A percentile compares a stretch with the other conserved stretches of the same genome.
Conservation (phyloP, 2,329 filamentous ascomycete species). For the Tolypocladium guangdongense region DNA sequence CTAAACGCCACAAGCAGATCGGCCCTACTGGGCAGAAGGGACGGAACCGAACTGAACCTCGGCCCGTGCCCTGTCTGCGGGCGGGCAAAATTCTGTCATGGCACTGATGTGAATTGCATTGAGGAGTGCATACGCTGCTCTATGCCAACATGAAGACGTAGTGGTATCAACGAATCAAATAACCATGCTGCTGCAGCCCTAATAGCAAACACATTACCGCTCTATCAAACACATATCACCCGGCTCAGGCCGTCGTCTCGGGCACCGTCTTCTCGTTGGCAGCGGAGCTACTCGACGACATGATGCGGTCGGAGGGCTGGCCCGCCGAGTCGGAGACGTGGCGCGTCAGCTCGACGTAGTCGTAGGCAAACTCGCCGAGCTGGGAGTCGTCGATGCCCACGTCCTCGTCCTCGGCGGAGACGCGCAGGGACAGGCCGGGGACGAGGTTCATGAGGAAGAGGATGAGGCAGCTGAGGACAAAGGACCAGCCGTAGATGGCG, state of each 20-base stretch:
- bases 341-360: slow-evolving; percentile 62
- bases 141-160: neutral
- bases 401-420: slow-evolving; percentile 55
- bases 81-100: neutral
- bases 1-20: neutral
- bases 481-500: slow-evolving; percentile 55
- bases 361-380: slow-evolving; percentile 74
- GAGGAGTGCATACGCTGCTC: neutral
- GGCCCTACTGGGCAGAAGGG: neutral
- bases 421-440: slow-evolving; percentile 59
- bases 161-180: neutral
- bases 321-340: slow-evolving; percentile 42
- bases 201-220: neutral
- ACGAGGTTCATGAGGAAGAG: slow-evolving; percentile 61
- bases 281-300: slow-evolving; percentile 12
- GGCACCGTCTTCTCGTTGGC: slow-evolving; percentile 17
- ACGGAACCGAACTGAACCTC: neutral
- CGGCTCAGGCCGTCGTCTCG: neutral
- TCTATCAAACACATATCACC: neutral
- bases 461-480: slow-evolving; percentile 56
- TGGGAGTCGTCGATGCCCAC: slow-evolving; percentile 63
- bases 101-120: neutral
- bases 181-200: neutral
- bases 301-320: slow-evolving; percentile 6
- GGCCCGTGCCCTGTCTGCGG: neutral